Evolutionary conservation across 495 filamentous ascomycete species (phyloP), one percentile per base, ranked within the genome.

Genomic region (Penicillium goetzii): DNA sequence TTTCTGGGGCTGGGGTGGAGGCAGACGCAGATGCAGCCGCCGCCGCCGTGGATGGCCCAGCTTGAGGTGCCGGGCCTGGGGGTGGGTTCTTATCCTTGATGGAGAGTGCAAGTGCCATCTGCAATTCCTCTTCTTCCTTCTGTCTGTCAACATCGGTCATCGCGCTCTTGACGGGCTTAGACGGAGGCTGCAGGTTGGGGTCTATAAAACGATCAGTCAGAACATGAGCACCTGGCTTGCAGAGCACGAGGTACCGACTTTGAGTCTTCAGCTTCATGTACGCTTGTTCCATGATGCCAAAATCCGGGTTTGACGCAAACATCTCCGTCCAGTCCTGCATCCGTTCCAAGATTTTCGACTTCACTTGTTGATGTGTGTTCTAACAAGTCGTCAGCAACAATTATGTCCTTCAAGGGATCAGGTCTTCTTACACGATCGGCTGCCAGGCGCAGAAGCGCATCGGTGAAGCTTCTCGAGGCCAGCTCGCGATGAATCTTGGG

Each of bases 221-320:
- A 50, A 63, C 41, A 19, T 36, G 26, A 62, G 52, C 34, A 5
- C 21, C 10, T 2, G 6, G 17, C 2, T 11, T 17, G 30, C 3
- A 21, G 8, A 17, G 14, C 21, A 33, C 3, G 6, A 26, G 11
- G 10, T 21, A 71, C 84, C 67, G 71, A 90, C 88, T 91, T 71
- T 88, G 86, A 34, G 81, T 83, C 75, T 97, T 97, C 54, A 99
- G 78, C 70, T 89, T 93, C 81, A 87, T 89, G 74, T 92, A 98
- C 56, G 93, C 92, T 71, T 97, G 92, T 73, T 95, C 90, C 95
- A 99, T 99, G 65, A 98, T 97, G 26, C 95, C 95, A 60, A 99
- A 87, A 68, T 97, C 93, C 11, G 93, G 88, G 74, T 97, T 91
- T 38, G 82, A 88, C 63, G 89, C 80, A 75, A 99, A 98, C 91